Base-by-base conservation (phyloP, 345 rosid species). In the Arabidopsis arenosa region DNA sequence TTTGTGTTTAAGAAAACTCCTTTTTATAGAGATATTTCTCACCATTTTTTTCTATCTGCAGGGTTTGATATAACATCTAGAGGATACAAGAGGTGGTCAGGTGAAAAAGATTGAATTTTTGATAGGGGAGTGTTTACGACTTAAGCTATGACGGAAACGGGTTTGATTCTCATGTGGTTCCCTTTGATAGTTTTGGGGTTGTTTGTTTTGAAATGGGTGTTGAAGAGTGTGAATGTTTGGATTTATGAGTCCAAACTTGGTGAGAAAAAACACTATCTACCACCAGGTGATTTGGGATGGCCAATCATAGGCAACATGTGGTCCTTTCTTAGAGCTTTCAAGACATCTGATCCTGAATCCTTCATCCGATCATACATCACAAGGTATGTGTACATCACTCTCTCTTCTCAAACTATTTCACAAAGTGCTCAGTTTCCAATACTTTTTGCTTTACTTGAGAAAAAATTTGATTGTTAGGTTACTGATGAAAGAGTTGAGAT, bases 221-320 rank as follows among this genome's bases (percentile, higher is more conserved):
- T 88, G 49, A 71, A 80, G 81, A 80, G 76, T 60, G 80, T 68
- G 7, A 89, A 93, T 67, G 64, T 74, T 45, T 91, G 86, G 92
- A 48, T 88, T 3, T 84, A 91, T 61, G 96, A 91, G 77, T 61
- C 80, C 6, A 68, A 63, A 41, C 83, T 91, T 72, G 93, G 90
- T 0, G 88, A 84, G 72, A 80, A 59, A 37, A 79, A 47, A 72
- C 68, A 78, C 21, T 53, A 63, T 43, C 86, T 91, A 4, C 98
- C 97, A 8, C 97, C 98, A 1, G 95, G 98, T 14, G 95, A 93
- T 75, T 49, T 90, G 54, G 98, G 96, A 0, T 91, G 92, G 96
- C 98, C 98, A 65, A 68, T 89, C 83, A 80, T 91, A 6, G 98
- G 97, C 64, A 89, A 88, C 73, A 91, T 93, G 98, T 83, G 88